These are phyloP conservation scores for Kalmanozyma brasiliensis DNA, from an alignment of 1,284 basidiomycete genomes.

Conservation along the genomic window DNA sequence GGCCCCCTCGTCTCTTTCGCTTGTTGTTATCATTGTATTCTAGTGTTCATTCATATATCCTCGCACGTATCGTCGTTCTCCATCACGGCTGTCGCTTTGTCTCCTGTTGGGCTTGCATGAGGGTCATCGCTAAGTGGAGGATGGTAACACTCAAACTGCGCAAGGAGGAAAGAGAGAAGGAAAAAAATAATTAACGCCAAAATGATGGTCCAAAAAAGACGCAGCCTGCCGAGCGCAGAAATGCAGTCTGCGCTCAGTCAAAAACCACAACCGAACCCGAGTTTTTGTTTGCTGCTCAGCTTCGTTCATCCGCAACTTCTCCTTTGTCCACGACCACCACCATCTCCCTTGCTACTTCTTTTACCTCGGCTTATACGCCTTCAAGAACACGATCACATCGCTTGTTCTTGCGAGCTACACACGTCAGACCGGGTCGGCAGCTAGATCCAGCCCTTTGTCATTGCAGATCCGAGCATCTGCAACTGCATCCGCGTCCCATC, in stretches of 20 bases:
- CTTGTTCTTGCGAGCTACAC: too few relatives aligned
- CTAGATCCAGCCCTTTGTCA: too few relatives aligned
- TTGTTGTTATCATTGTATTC: slow-evolving; percentile 24
- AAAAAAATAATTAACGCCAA: not conserved
- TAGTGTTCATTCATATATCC: slow-evolving; percentile 28
- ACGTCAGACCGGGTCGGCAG: too few relatives aligned
- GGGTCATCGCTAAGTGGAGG: too few relatives aligned
- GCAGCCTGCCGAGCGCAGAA: not conserved
- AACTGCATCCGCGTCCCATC: too few relatives aligned
- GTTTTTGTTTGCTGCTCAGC: slow-evolving; percentile 6
- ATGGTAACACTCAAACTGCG: not conserved
- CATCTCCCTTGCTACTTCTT: not conserved
- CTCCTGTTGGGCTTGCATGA: too few relatives aligned
- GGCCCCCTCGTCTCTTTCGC: not conserved
- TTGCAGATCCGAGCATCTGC: too few relatives aligned
- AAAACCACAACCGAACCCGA: slow-evolving; percentile 8
- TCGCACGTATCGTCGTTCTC: not conserved
- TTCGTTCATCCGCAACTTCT: not conserved
- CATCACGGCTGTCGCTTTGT: too few relatives aligned
- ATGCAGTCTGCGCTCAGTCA: not conserved
- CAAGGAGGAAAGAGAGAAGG: too few relatives aligned
- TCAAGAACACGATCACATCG: not conserved
- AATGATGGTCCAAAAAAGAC: not conserved
- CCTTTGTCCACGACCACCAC: not conserved
- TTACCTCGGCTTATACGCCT: not conserved